These are phyloP conservation scores for Thalia dealbata DNA, from an alignment of 176 grass and related monocot species.

Conservation along the genomic window DNA sequence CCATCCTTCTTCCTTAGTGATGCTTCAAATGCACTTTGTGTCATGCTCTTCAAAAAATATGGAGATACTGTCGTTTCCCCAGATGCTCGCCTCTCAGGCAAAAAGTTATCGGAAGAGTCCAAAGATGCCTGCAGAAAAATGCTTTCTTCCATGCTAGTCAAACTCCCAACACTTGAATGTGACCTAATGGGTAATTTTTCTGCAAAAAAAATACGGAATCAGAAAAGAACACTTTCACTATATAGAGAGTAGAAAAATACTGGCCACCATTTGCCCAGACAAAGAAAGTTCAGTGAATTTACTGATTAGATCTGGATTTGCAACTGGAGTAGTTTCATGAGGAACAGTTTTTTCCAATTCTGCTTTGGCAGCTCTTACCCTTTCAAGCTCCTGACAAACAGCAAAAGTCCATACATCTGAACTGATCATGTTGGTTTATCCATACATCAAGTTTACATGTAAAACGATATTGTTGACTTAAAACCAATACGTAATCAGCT, in stretches of 20 bases:
- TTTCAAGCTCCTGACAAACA: slow-evolving; percentile 73
- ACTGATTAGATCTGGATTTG: slow-evolving; percentile 64
- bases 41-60: slow-evolving; percentile 97
- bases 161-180: slow-evolving; percentile 54
- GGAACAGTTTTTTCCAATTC: slow-evolving; percentile 74
- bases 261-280: not conserved
- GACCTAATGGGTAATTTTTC: slow-evolving; percentile 62
- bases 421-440: not conserved
- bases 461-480: not conserved
- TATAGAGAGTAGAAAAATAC: not conserved
- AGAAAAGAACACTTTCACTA: not conserved
- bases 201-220: slow-evolving; percentile 16
- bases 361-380: slow-evolving; percentile 59
- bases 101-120: slow-evolving; percentile 65
- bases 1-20: slow-evolving; percentile 93
- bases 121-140: slow-evolving; percentile 88
- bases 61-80: slow-evolving; percentile 65
- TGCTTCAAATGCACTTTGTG: slow-evolving; percentile 95
- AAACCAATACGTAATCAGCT: no score
- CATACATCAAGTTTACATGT: not conserved
- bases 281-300: slow-evolving; percentile 3
- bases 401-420: not conserved
- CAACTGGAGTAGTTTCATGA: slow-evolving; percentile 42
- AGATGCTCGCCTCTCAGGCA: slow-evolving; percentile 77
- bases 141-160: slow-evolving; percentile 77